Percentiles rank a stretch among this genome's conserved stretches.
Conservation (phyloP, 805 yeast genomes). For the Kodamaea kaohsiungensis region DNA sequence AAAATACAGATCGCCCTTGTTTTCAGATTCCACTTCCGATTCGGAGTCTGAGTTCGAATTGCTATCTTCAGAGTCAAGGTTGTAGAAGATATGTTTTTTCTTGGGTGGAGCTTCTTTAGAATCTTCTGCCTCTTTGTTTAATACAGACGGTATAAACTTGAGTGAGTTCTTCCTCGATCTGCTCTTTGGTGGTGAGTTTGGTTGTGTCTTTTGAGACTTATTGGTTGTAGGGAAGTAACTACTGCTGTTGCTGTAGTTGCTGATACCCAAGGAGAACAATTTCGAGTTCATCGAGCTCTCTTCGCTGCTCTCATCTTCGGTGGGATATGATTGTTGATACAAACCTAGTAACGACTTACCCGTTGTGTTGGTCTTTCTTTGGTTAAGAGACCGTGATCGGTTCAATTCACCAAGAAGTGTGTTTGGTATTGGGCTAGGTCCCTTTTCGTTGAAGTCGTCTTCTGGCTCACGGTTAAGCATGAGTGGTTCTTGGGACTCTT, state of each 20-base stretch:
- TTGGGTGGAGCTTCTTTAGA: constrained; percentile 8
- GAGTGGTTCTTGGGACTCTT: constrained; percentile 19
- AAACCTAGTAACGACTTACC: constrained; percentile 18
- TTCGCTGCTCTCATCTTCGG: constrained; percentile 20
- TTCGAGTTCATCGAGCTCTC: constrained; percentile 11
- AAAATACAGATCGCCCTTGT: constrained; percentile 23
- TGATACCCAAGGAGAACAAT: constrained; percentile 19
- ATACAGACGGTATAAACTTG: constrained; percentile 32
- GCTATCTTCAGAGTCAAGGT: constrained; percentile 24
- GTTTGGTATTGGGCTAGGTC: background rate
- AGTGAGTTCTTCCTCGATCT: constrained; percentile 29
- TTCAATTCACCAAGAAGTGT: constrained; percentile 13
- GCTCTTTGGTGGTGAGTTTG: constrained; percentile 4
- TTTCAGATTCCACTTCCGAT: constrained; percentile 16
- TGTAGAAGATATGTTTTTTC: constrained; percentile 31
- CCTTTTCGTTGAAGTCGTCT: background rate
- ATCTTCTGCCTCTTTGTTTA: constrained; percentile 13
- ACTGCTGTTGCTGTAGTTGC: constrained; percentile 6
- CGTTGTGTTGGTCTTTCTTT: constrained; percentile 15
- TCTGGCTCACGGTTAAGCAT: constrained; percentile 2
- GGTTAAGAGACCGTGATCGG: constrained; percentile 28
- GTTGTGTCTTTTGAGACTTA: constrained; percentile 3
- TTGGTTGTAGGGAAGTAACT: constrained; percentile 1
- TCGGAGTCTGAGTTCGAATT: constrained; percentile 10
- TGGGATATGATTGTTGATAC: constrained; percentile 17